Evolutionary conservation across 2,329 filamentous ascomycete genomes (phyloP), one percentile per base, ranked within the genome.

Genomic region (Talaromyces albobiverticillius): DNA sequence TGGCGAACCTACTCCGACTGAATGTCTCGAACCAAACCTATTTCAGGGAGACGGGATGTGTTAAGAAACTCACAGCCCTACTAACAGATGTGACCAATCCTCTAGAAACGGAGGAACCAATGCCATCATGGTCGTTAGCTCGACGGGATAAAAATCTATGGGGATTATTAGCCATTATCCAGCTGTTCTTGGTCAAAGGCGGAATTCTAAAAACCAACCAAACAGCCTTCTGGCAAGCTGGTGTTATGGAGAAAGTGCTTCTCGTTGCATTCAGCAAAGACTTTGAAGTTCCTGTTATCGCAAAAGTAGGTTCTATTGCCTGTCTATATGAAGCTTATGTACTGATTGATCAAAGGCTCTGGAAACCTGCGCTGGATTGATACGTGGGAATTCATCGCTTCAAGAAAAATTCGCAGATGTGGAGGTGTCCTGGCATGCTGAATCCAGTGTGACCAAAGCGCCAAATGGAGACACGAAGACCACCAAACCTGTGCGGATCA

Each of bases 1-100:
- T 97, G 46, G 90, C 91, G 40, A 97, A 97, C 68, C 82, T 99
- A 11, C 77, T 99, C 25, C 84, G 88, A 31, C 82, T 91, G 62
- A 97, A 97, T 67, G 78, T 86, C 1, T 94, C 92, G 2, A 99
- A 99, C 65, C 94, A 99, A 71, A 90, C 90, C 10, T 85, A 93
- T 53, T 97, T 99, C 70, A 83, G 93, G 54, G 94, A 99, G 69
- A 93, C 89, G 42, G 91, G 90, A 1, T 92, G 87, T 65, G 84
- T 95, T 13, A 80, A 82, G 20, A 86, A 85, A 61, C 77, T 96
- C 46, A 81, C 86, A 14, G 81, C 81, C 34, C 77, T 97, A 31
- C 77, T 96, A 18, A 79, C 74, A n/a, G 76, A 80, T 69, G 76
- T 82, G 64, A 79, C 82, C 59, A 73, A 80, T 61, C 77, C 80